Evolutionary conservation across 345 rosid genomes (phyloP).

Genomic region (Lepidium africanum): DNA sequence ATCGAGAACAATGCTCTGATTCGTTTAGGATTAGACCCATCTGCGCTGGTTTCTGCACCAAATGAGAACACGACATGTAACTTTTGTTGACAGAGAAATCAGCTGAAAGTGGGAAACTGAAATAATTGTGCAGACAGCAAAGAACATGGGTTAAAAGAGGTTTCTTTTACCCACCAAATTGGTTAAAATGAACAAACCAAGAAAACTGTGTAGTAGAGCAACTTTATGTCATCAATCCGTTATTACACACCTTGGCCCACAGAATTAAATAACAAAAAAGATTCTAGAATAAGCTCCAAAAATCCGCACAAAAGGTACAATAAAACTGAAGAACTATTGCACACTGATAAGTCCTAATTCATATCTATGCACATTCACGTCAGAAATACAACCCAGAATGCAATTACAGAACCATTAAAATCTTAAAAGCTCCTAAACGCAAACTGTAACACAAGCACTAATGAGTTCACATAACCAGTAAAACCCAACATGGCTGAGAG

Average conservation of each 20-base stretch:
- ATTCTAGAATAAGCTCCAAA: constrained; percentile 17
- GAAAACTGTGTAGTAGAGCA: constrained; percentile 14
- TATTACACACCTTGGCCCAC: constrained; percentile 21
- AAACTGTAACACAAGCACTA: not conserved
- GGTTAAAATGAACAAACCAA: constrained; percentile 13
- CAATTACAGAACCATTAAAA: not conserved
- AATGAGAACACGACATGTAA: constrained; percentile 23
- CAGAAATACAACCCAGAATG: not conserved
- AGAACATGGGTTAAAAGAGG: constrained; percentile 5
- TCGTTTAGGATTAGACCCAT: constrained; percentile 21
- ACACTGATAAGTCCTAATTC: not conserved
- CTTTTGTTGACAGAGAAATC: constrained; percentile 15
- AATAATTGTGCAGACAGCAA: not conserved
- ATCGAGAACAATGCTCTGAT: constrained; percentile 16
- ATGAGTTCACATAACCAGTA: not conserved
- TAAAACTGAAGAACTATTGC: not conserved
- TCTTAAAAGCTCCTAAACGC: not conserved
- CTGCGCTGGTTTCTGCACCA: constrained; percentile 33
- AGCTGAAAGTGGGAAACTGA: constrained; percentile 6
- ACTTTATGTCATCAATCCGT: constrained; percentile 23
- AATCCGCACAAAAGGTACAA: constrained; percentile 13
- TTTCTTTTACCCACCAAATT: not conserved
- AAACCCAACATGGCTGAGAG: not conserved
- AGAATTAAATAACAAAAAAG: constrained; percentile 4
- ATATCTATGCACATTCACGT: not conserved